Conservation (phyloP, 2,329 filamentous ascomycete species). For the Botrytis aclada region DNA sequence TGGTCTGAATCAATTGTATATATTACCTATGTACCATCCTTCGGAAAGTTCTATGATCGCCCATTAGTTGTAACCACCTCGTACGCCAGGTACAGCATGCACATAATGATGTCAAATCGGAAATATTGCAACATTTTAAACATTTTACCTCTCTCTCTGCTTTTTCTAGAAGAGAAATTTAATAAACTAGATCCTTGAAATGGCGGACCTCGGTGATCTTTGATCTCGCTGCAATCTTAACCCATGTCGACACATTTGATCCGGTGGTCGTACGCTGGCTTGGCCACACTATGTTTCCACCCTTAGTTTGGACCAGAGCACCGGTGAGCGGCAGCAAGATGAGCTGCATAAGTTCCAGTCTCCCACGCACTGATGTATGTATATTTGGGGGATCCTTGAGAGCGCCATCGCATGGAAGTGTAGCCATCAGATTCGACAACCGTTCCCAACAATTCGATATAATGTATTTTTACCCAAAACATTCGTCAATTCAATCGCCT, state of each 20-base stretch:
- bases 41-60: constrained; percentile 13
- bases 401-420: constrained; percentile 24
- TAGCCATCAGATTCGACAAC: constrained; percentile 15
- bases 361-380: constrained; percentile 30
- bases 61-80: constrained; percentile 6
- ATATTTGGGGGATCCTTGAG: constrained; percentile 25
- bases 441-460: constrained; percentile 6
- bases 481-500: constrained; percentile 10
- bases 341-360: constrained; percentile 35
- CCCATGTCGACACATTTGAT: constrained; percentile 14
- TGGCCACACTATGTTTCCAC: constrained; percentile 18
- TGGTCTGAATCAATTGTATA: neutral
- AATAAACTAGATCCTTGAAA: constrained; percentile 13
- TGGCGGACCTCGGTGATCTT: constrained; percentile 19
- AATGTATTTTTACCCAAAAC: constrained; percentile 3
- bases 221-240: constrained; percentile 13
- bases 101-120: constrained; percentile 15
- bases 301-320: constrained; percentile 28
- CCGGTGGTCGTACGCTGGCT: constrained; percentile 20
- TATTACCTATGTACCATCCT: neutral
- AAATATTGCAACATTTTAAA: constrained; percentile 10
- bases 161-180: constrained; percentile 18
- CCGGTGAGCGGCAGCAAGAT: constrained; percentile 37
- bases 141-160: neutral
- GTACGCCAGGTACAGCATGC: constrained; percentile 12